Conservation (phyloP, 2,329 filamentous ascomycete species). For the Ramularia endophylla region DNA sequence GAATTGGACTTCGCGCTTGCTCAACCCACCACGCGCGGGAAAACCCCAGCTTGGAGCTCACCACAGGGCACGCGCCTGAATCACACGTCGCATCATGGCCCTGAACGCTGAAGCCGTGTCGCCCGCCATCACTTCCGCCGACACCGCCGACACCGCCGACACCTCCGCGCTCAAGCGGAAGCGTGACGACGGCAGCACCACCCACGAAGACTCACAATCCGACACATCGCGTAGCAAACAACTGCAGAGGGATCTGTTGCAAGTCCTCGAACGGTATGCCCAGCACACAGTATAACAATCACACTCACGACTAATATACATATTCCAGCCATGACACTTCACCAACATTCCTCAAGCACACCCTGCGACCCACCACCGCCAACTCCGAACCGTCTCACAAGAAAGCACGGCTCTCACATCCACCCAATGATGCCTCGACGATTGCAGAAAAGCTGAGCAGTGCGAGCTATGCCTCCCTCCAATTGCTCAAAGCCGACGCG, state of each 20-base stretch:
- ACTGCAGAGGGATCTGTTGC: constrained; percentile 36
- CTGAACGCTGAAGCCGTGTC: constrained; percentile 9
- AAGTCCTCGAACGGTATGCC: constrained; percentile 38
- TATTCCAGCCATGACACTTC: constrained; percentile 34
- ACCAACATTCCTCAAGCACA: constrained; percentile 41
- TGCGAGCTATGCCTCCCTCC: constrained; percentile 36
- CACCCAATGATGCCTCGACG: constrained; percentile 24
- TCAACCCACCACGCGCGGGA: no score
- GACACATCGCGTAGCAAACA: constrained; percentile 20
- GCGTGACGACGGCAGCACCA: constrained; percentile 33
- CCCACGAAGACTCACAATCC: constrained; percentile 26
- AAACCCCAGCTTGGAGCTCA: no score
- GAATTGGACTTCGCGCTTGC: no score
- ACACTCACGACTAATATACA: constrained; percentile 10
- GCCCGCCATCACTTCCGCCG: constrained; percentile 4
- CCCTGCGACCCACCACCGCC: constrained; percentile 26
- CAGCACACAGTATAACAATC: neutral
- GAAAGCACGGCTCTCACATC: constrained; percentile 38
- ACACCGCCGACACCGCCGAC: constrained; percentile 8
- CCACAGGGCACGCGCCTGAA: no score
- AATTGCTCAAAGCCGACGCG: constrained; percentile 40
- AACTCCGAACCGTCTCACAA: constrained; percentile 39
- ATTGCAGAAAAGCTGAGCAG: constrained; percentile 36
- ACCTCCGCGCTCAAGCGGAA: constrained; percentile 37
- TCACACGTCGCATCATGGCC: constrained; percentile 16